Evolutionary conservation across 371 early-diverging fungal species (phyloP).

Genomic region (Mortierella sp.): DNA sequence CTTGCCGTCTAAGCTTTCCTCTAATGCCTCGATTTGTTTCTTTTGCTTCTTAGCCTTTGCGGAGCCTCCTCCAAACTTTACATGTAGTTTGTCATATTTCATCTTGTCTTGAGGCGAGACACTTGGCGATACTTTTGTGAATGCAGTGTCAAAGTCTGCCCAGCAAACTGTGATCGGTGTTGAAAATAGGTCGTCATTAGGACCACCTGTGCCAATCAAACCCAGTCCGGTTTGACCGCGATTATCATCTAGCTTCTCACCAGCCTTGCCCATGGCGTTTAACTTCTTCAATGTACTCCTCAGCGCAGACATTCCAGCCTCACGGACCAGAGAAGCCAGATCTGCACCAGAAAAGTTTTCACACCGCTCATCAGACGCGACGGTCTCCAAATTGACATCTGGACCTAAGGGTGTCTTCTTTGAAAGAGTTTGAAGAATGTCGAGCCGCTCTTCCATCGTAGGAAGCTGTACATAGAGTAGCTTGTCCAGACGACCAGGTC

Average conservation of each 20-base stretch:
- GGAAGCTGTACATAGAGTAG: constrained; percentile 97
- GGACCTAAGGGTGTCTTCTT: constrained; percentile 83
- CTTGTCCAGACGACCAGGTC: constrained; percentile 99
- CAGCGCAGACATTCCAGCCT: constrained; percentile 90
- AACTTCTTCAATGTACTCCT: constrained; percentile 65
- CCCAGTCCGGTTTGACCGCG: constrained; percentile 14
- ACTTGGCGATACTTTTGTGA: constrained; percentile 84
- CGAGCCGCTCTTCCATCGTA: constrained; percentile 82
- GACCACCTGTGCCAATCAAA: constrained; percentile 53
- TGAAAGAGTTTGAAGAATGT: constrained; percentile 89
- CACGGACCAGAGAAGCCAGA: constrained; percentile 91
- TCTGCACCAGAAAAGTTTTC: constrained; percentile 94
- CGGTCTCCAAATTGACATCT: constrained; percentile 75
- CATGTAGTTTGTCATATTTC: constrained; percentile 68
- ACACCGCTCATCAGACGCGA: constrained; percentile 83
- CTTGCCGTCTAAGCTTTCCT: neutral
- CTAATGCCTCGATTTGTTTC: constrained; percentile 22
- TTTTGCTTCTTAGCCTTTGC: constrained; percentile 39
- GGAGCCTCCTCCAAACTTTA: constrained; percentile 67
- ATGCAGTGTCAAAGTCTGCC: constrained; percentile 85
- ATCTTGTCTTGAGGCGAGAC: constrained; percentile 75
- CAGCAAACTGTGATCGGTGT: constrained; percentile 69
- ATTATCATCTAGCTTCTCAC: constrained; percentile 47
- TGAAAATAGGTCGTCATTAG: constrained; percentile 17
- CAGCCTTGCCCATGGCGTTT: constrained; percentile 54